phyloP scores from a whole-genome alignment of 352 stramenopile genomes.

The Pythium aristosporum region DNA sequence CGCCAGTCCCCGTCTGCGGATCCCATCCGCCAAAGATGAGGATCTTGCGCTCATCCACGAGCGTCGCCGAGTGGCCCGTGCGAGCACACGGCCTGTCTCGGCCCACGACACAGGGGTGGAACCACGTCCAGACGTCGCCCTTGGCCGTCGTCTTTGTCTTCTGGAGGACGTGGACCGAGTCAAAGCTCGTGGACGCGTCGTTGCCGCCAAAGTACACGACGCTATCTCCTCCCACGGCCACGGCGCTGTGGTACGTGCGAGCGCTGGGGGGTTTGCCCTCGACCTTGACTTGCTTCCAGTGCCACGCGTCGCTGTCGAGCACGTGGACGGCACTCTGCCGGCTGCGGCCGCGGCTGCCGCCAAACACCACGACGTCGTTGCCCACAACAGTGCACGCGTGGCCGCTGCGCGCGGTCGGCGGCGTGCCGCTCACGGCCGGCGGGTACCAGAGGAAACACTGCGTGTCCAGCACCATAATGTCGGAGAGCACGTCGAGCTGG shows the following conservation, averaged over 20 bases:
- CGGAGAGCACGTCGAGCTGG: slow-evolving; percentile 71
- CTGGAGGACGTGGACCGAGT: slow-evolving; percentile 91
- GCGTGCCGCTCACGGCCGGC: slow-evolving; percentile 71
- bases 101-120: slow-evolving; percentile 79
- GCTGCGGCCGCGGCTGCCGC: slow-evolving; percentile 64
- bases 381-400: slow-evolving; percentile 76
- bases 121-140: slow-evolving; percentile 78
- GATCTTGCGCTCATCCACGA: slow-evolving; percentile 86
- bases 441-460: slow-evolving; percentile 95
- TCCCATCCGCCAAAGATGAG: slow-evolving; percentile 94
- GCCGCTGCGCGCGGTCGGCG: slow-evolving; percentile 60
- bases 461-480: slow-evolving; percentile 92
- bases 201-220: slow-evolving; percentile 95
- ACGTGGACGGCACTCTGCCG: slow-evolving; percentile 77
- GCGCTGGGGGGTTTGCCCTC: slow-evolving; percentile 83
- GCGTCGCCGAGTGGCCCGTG: slow-evolving; percentile 89
- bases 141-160: slow-evolving; percentile 26
- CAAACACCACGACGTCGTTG: slow-evolving; percentile 80
- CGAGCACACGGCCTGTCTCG: slow-evolving; percentile 57
- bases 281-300: slow-evolving; percentile 88
- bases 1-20: slow-evolving; percentile 56
- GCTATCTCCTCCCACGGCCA: slow-evolving; percentile 52
- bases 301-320: slow-evolving; percentile 83
- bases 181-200: slow-evolving; percentile 89
- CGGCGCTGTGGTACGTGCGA: slow-evolving; percentile 90